Percentiles rank a stretch among this genome's conserved stretches.
phyloP scores from a whole-genome alignment of 2,329 filamentous ascomycete genomes.

The Teratosphaeria pseudoeucalypti region DNA sequence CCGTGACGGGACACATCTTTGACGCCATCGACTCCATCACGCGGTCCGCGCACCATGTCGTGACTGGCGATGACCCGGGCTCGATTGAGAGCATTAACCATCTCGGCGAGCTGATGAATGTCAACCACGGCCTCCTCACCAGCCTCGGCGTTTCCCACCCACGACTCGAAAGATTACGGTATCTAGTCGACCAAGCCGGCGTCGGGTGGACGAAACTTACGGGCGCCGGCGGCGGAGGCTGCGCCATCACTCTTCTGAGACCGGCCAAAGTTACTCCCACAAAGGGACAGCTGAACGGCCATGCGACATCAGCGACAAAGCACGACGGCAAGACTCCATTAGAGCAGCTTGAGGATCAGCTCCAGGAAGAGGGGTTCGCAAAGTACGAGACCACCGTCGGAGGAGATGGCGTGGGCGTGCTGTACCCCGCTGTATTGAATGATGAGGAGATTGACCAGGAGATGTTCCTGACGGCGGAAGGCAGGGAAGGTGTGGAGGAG shows the following conservation, averaged over 20 bases:
- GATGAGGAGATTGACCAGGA: constrained; percentile 93
- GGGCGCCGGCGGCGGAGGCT: constrained; percentile 88
- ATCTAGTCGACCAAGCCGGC: constrained; percentile 77
- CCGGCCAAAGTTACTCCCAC: constrained; percentile 44
- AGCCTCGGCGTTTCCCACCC: constrained; percentile 91
- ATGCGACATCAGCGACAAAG: constrained; percentile 5
- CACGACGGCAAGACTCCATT: constrained; percentile 29
- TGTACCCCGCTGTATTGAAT: constrained; percentile 84
- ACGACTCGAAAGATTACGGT: constrained; percentile 78
- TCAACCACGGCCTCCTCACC: constrained; percentile 90
- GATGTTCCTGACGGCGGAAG: constrained; percentile 73
- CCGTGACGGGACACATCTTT: constrained; percentile 69
- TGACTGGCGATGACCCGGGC: constrained; percentile 42
- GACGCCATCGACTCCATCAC: constrained; percentile 73
- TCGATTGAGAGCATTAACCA: constrained; percentile 56
- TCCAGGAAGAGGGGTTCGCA: constrained; percentile 54
- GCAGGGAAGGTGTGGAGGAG: constrained; percentile 73
- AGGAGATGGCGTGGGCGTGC: constrained; percentile 84
- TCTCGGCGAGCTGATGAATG: constrained; percentile 77
- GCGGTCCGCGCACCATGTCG: constrained; percentile 45
- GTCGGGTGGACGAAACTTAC: constrained; percentile 98
- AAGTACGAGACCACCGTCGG: constrained; percentile 85
- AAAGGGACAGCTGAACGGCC: constrained; percentile 16
- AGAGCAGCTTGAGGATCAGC: constrained; percentile 51
- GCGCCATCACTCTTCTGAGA: constrained; percentile 81